Conservation (phyloP, 352 stramenopile genomes). For the Phytophthora capsici region DNA sequence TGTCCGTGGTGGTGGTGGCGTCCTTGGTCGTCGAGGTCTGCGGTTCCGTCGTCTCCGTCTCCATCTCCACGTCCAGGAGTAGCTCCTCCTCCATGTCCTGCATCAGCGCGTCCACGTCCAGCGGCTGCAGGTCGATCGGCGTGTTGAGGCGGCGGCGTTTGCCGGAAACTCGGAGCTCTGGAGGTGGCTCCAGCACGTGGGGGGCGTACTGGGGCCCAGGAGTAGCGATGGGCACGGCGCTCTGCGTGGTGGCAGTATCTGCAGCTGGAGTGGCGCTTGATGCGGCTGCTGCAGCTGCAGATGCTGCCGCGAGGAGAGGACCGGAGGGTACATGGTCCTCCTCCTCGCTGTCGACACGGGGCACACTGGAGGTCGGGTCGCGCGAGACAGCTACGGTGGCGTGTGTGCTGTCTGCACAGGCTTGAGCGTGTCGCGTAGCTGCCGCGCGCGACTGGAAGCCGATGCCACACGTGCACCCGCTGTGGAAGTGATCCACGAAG, state of each 20-base stretch:
- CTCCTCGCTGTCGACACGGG: neutral
- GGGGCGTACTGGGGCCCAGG: neutral
- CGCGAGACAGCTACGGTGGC: neutral
- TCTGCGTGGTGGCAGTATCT: neutral
- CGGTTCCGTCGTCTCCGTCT: too few species aligned
- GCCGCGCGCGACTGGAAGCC: slow-evolving; percentile 1
- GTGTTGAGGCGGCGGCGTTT: neutral
- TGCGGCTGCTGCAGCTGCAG: neutral
- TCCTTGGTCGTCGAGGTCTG: neutral
- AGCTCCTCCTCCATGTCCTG: neutral
- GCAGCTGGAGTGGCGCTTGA: neutral
- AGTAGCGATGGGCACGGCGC: neutral
- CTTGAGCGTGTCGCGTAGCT: neutral
- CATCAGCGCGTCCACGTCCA: neutral
- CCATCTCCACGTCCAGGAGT: neutral
- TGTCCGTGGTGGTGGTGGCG: neutral
- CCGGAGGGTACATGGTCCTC: too few species aligned
- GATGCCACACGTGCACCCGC: slow-evolving; percentile 5
- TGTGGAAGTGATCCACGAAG: slow-evolving; percentile 7
- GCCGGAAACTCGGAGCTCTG: too few species aligned
- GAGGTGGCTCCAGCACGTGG: too few species aligned
- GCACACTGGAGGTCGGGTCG: neutral
- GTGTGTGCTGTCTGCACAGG: neutral
- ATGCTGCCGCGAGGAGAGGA: neutral
- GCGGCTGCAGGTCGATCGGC: neutral